phyloP scores from a whole-genome alignment of 331 rosid species.

The Spiraea crenata region DNA sequence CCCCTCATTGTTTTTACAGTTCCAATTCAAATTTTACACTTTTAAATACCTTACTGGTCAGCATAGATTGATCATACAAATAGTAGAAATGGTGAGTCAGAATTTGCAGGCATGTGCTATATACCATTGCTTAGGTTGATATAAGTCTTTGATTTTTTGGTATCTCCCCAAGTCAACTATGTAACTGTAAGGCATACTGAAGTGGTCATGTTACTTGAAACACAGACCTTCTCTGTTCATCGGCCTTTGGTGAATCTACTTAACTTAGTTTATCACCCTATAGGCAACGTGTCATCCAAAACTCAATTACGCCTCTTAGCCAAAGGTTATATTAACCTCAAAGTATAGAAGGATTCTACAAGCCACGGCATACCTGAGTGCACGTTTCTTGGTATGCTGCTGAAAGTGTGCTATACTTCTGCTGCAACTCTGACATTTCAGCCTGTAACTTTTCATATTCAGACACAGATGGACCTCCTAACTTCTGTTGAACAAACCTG shows the following conservation, averaged over 20 bases:
- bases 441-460: constrained; percentile 77
- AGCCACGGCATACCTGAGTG: constrained; percentile 57
- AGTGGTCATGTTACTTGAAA: not conserved
- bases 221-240: not conserved
- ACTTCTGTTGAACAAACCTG: constrained; percentile 86
- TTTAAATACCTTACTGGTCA: not conserved
- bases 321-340: not conserved
- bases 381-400: constrained; percentile 65
- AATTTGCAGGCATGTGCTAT: not conserved
- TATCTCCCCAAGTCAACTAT: not conserved
- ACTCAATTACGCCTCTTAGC: not conserved
- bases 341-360: not conserved
- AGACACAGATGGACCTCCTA: constrained; percentile 69
- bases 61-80: not conserved
- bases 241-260: not conserved
- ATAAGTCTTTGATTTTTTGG: not conserved
- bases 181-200: not conserved
- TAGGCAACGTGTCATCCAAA: not conserved
- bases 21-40: not conserved
- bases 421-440: constrained; percentile 69
- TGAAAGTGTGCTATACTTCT: constrained; percentile 56
- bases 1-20: not conserved
- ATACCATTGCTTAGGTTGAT: not conserved
- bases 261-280: not conserved
- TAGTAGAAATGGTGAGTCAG: not conserved